Evolutionary conservation across 495 filamentous ascomycete species (phyloP).

Genomic region (Endocarpon pusillum): DNA sequence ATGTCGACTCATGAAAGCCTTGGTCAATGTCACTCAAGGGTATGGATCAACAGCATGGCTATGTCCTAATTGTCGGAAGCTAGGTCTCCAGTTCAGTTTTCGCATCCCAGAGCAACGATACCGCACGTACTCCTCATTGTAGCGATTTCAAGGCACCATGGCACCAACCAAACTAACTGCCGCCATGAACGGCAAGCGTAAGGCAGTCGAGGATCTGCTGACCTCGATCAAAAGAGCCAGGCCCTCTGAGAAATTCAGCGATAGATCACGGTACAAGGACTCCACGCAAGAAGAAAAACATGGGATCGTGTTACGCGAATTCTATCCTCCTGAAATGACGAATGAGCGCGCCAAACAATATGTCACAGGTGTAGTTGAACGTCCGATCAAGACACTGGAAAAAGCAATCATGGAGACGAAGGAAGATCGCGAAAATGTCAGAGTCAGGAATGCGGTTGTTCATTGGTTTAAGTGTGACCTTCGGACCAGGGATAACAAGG

Average conservation of each 20-base stretch:
- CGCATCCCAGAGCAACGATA: no score
- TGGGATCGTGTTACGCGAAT: slow-evolving; percentile 58
- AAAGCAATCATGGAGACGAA: slow-evolving; percentile 35
- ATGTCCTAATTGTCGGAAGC: no score
- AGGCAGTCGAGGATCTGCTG: slow-evolving; percentile 1
- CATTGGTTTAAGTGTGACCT: slow-evolving; percentile 90
- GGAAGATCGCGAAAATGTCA: slow-evolving; percentile 23
- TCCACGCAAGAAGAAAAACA: slow-evolving; percentile 36
- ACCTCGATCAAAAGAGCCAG: slow-evolving; percentile 9
- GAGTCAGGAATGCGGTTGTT: slow-evolving; percentile 47
- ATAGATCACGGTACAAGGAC: slow-evolving; percentile 5
- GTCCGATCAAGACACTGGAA: slow-evolving; percentile 49
- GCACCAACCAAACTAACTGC: not conserved
- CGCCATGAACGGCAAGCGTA: slow-evolving; percentile 8
- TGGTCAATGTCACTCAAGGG: no score
- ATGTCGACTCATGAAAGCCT: no score
- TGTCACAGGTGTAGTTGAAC: slow-evolving; percentile 42
- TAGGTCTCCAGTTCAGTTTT: no score
- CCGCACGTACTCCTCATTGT: no score
- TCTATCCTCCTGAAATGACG: slow-evolving; percentile 74
- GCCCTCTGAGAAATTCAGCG: not conserved
- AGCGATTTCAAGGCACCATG: no score
- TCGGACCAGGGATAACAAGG: slow-evolving; percentile 56
- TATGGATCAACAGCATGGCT: no score
- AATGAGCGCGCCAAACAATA: slow-evolving; percentile 59